Percentiles rank a stretch among this genome's conserved stretches.
Conservation (phyloP, 2,329 filamentous ascomycete species). For the Aaosphaeria arxii region DNA sequence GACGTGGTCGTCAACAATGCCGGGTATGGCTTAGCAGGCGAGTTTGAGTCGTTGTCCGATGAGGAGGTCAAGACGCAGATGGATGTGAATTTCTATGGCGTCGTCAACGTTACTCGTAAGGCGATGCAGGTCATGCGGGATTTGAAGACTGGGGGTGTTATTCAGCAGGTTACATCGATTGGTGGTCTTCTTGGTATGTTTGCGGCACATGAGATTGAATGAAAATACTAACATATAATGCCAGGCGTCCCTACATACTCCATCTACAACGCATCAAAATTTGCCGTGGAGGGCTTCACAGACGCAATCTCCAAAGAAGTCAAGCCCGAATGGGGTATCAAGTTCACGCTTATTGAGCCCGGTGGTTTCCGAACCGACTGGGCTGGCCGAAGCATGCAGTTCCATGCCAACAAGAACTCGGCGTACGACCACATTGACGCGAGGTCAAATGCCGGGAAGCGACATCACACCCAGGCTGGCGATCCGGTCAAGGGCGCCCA, state of each 20-base stretch:
- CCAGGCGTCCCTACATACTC: constrained; percentile 31
- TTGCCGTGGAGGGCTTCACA: constrained; percentile 49
- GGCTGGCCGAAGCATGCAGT: constrained; percentile 46
- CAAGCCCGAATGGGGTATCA: constrained; percentile 48
- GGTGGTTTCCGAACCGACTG: constrained; percentile 48
- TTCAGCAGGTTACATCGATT: constrained; percentile 13
- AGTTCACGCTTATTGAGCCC: constrained; percentile 45
- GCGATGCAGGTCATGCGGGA: constrained; percentile 41
- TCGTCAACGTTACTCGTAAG: constrained; percentile 38
- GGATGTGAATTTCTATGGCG: constrained; percentile 47
- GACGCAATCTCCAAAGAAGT: constrained; percentile 43
- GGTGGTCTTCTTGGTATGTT: constrained; percentile 15
- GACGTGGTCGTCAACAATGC: constrained; percentile 48
- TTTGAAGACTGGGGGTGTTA: constrained; percentile 21
- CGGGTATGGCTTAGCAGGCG: constrained; percentile 34
- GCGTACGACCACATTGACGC: constrained; percentile 51
- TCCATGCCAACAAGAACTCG: constrained; percentile 40
- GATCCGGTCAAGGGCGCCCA: constrained; percentile 51
- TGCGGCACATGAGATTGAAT: constrained; percentile 1
- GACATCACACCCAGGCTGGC: constrained; percentile 47
- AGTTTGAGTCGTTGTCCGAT: constrained; percentile 26
- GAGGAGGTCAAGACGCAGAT: constrained; percentile 35
- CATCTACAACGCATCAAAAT: constrained; percentile 43
- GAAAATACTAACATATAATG: neutral
- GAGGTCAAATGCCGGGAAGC: constrained; percentile 37